Conservation (phyloP, 202 grass and related monocot species). For the Panicum hallii region DNA sequence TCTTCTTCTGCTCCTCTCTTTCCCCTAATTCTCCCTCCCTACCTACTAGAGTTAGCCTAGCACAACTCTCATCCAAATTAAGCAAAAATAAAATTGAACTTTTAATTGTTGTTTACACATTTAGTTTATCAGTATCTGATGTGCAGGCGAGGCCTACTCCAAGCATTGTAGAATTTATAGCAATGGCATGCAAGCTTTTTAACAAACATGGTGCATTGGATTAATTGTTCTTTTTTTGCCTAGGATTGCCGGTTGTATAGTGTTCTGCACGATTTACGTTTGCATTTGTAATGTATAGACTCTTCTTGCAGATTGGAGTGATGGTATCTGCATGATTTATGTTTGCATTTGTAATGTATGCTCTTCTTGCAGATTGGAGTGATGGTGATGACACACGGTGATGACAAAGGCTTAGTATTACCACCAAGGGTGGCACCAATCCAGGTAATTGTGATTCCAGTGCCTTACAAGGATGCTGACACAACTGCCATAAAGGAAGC, state of each 20-base stretch:
- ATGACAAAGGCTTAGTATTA: conserved; percentile 96
- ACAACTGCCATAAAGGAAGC: conserved; percentile 77
- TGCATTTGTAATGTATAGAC: conserved; percentile 18
- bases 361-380: conserved; percentile 77
- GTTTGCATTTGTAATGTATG: conserved; percentile 23
- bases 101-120: background rate
- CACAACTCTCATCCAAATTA: background rate
- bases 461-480: conserved; percentile 95
- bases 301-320: conserved; percentile 78
- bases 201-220: background rate
- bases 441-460: conserved; percentile 86
- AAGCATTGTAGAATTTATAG: conserved; percentile 8
- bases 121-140: background rate
- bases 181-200: background rate
- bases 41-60: background rate
- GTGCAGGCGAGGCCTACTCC: background rate
- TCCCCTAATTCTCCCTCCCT: background rate
- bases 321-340: conserved; percentile 51
- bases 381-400: conserved; percentile 96
- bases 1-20: background rate
- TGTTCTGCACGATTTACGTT: conserved; percentile 1
- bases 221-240: background rate
- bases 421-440: conserved; percentile 90
- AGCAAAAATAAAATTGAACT: background rate
- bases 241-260: background rate